A percentile compares a stretch with the other conserved stretches of the same genome.
phyloP scores from a whole-genome alignment of 352 stramenopile species.

The Plasmopara halstedii region DNA sequence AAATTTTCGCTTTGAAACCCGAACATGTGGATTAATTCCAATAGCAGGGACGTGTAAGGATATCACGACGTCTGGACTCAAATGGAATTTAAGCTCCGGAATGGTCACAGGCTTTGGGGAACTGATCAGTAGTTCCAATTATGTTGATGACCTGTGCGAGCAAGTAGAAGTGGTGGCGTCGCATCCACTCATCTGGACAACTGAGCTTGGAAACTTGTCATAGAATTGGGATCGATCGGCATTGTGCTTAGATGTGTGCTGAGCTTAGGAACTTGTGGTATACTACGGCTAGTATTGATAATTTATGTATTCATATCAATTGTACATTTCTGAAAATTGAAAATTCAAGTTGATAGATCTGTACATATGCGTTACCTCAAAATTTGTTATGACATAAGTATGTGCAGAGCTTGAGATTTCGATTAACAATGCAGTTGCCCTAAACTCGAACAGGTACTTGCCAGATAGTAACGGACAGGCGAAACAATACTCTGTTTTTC shows the following conservation, averaged over 20 bases:
- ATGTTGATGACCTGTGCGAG: conserved; percentile 33
- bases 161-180: conserved; percentile 65
- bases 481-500: background rate
- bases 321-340: too few species aligned
- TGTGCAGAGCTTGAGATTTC: too few species aligned
- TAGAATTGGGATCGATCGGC: too few species aligned
- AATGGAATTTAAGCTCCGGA: conserved; percentile 75
- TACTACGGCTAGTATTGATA: too few species aligned
- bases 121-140: conserved; percentile 82
- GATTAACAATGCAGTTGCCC: background rate
- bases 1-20: conserved; percentile 87
- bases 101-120: conserved; percentile 67
- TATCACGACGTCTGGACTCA: conserved; percentile 84
- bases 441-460: background rate
- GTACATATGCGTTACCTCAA: too few species aligned
- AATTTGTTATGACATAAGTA: too few species aligned
- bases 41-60: conserved; percentile 70
- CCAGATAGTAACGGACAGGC: conserved; percentile 1
- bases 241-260: too few species aligned
- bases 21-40: conserved; percentile 92
- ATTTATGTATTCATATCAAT: too few species aligned
- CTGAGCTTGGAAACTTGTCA: conserved; percentile 57
- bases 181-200: conserved; percentile 85
- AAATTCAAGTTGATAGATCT: too few species aligned
- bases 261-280: too few species aligned